Percentiles rank a stretch among this genome's conserved stretches.
Conservation (phyloP, 352 stramenopile genomes). For the Phytophthora colocasiae region DNA sequence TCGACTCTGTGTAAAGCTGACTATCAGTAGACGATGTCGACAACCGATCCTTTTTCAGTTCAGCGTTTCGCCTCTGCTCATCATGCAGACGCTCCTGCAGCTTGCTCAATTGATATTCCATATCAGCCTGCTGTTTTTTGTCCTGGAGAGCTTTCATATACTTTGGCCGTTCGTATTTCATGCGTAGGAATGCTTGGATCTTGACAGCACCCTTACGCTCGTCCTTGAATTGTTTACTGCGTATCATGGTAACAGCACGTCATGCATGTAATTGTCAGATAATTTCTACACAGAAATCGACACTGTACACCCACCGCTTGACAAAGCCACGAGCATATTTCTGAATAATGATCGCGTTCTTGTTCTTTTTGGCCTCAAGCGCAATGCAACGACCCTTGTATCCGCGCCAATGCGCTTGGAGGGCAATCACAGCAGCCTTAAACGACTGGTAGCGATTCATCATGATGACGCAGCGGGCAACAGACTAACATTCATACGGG, state of each 20-base stretch:
- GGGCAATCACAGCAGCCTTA: constrained; percentile 55
- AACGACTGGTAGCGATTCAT: constrained; percentile 79
- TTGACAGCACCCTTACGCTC: constrained; percentile 58
- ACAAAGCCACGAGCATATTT: constrained; percentile 69
- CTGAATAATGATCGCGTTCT: constrained; percentile 74
- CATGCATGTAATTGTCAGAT: constrained; percentile 1
- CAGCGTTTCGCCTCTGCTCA: constrained; percentile 67
- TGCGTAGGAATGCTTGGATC: constrained; percentile 72
- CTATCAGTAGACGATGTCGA: constrained; percentile 53
- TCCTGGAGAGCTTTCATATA: constrained; percentile 59
- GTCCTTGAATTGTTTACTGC: constrained; percentile 63
- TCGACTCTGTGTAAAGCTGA: constrained; percentile 47
- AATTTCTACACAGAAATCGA: background rate
- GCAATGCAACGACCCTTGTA: constrained; percentile 67
- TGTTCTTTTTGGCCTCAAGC: constrained; percentile 55
- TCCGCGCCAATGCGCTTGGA: constrained; percentile 84
- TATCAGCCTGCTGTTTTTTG: constrained; percentile 65
- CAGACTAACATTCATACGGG: constrained; percentile 52
- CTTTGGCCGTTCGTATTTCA: constrained; percentile 67
- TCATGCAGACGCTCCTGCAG: constrained; percentile 70
- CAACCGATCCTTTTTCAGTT: constrained; percentile 54
- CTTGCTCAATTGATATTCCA: constrained; percentile 62
- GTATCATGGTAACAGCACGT: constrained; percentile 1
- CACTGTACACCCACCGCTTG: constrained; percentile 46
- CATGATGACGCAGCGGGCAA: constrained; percentile 80